Base-by-base conservation (phyloP, 116 monocot species). In the Cymodocea nodosa region DNA sequence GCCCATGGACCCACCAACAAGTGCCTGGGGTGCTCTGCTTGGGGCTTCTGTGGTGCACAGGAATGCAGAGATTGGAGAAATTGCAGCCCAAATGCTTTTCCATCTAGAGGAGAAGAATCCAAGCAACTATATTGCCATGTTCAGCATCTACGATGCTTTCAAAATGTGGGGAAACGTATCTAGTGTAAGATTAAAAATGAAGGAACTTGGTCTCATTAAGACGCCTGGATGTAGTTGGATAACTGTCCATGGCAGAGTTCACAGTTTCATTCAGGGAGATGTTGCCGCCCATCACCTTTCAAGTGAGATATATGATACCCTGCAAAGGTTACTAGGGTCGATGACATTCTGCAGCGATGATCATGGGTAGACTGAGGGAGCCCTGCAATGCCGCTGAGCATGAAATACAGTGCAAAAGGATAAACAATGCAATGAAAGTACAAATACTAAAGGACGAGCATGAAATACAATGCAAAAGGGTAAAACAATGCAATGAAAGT, bases 1-100 rank as follows among this genome's bases (percentile, higher is more conserved):
- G 83, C 79, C 74, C 0, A 74, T 78, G 74, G 84, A 87, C n/a
- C 79, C 83, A 10, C 18, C 23, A 15, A 71, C 77, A 7, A 82
- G 81, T 59, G 63, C 83, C 15, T 92, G 84, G 92, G 92, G 87
- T 22, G 87, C 83, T 6, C 51, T 92, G 64, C 85, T 92, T n/a
- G 73, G 70, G 51, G 85, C 77, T 15, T 82, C 83, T 73, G 66
- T 63, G 9, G 58, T 75, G 5, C 82, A 85, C 57, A 70, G 60
- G 60, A 79, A 87, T 59, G 76, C 75, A 24, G 77, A 80, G 15
- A 50, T 79, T 30, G 87, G 75, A 12, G 87, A 85, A 71, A 59
- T 83, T 57, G 87, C 82, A 7, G 84, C 92, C 0, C 11, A 13
- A 7, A 77, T 62, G 71, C 59, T 87, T 14, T 80, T 87, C 71